Conservation (phyloP, 169 alveolate genomes). For the Plasmodium sp. region DNA sequence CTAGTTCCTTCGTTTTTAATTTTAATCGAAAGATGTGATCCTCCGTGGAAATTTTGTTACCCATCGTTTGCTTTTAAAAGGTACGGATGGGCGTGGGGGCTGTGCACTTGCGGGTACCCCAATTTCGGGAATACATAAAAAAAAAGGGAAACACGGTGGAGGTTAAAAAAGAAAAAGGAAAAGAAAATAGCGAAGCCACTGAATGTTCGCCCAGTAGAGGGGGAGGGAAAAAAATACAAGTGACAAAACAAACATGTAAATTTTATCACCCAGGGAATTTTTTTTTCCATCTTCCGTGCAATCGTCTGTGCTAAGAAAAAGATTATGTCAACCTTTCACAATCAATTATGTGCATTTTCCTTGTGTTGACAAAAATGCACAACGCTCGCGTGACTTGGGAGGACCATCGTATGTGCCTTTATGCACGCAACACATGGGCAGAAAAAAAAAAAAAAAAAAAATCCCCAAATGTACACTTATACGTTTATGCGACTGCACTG, state of each 20-base stretch:
- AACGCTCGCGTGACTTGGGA: neutral
- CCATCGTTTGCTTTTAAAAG: slow-evolving; percentile 18
- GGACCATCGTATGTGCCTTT: neutral
- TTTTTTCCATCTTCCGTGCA: neutral
- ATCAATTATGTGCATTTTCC: neutral
- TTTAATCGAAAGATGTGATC: slow-evolving; percentile 69
- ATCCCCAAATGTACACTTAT: neutral
- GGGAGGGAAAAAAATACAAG: neutral
- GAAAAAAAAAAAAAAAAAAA: neutral
- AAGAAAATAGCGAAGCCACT: neutral
- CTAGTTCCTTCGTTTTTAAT: slow-evolving; percentile 70
- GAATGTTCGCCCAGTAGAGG: neutral
- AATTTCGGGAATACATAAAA: neutral
- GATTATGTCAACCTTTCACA: neutral
- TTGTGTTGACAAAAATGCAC: neutral
- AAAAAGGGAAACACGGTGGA: neutral
- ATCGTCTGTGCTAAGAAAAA: neutral
- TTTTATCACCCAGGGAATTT: neutral
- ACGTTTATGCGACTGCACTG: neutral
- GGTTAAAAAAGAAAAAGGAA: neutral
- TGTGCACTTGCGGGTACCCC: neutral
- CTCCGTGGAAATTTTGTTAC: slow-evolving; percentile 64
- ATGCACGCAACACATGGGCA: neutral
- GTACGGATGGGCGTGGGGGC: neutral
- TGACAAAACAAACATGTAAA: neutral